Conservation (phyloP, 1,284 basidiomycete genomes). For the Bondarzewia mesenterica region DNA sequence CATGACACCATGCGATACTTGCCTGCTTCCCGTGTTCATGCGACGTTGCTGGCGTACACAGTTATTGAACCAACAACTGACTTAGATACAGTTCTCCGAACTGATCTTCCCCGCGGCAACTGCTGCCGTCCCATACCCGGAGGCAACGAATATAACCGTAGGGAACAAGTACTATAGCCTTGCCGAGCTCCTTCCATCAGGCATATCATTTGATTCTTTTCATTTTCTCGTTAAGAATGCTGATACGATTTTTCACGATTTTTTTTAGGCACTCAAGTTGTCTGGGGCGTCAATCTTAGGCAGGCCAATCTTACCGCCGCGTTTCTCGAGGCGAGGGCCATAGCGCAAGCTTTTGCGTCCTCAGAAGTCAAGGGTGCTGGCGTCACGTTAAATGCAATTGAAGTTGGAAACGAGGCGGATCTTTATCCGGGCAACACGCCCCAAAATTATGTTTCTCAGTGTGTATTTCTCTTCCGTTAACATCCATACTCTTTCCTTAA, state of each 20-base stretch:
- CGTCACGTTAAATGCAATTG: conserved; percentile 24
- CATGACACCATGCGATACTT: too few species aligned
- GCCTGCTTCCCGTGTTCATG: not conserved
- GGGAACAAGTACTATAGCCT: conserved; percentile 53
- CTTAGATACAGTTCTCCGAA: conserved; percentile 27
- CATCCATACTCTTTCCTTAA: not conserved
- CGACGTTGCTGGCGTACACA: not conserved
- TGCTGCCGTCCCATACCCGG: conserved; percentile 49
- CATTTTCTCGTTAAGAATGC: not conserved
- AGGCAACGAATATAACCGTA: conserved; percentile 47
- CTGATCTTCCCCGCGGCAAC: conserved; percentile 42
- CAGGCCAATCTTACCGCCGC: conserved; percentile 48
- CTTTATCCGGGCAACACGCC: conserved; percentile 47
- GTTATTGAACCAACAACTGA: not conserved
- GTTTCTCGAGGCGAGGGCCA: conserved; percentile 47
- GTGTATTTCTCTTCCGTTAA: conserved; percentile 16
- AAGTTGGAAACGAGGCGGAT: conserved; percentile 49
- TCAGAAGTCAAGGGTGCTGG: conserved; percentile 32
- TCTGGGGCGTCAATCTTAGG: conserved; percentile 67
- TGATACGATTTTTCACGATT: not conserved
- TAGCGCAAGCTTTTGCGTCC: conserved; percentile 44
- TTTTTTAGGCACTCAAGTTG: conserved; percentile 45
- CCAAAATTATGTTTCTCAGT: conserved; percentile 48
- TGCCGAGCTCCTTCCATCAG: conserved; percentile 44
- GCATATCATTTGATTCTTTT: conserved; percentile 19